Evolutionary conservation across 2,329 filamentous ascomycete species (phyloP), one percentile per base, ranked within the genome.

Genomic region (Coniosporium tulheliwenetii): DNA sequence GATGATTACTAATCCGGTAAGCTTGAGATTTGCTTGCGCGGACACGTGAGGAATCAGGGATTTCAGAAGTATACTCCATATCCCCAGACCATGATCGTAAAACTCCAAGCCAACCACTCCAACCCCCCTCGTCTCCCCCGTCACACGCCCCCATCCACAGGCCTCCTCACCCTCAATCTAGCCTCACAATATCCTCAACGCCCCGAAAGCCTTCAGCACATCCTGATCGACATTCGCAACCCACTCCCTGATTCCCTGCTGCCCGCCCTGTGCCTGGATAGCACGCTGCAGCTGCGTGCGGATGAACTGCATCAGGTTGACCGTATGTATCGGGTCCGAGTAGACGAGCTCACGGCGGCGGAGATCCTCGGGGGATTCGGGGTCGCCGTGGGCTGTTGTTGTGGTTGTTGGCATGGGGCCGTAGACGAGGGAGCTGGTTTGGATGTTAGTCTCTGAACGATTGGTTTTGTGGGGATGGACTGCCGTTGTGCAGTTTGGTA

Each of bases 171-270:
- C 19, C 19, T 26, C 19, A 26, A 26, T 26, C 19, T 26, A 26
- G 19, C 19, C 3, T 37, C 10, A 56, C 47, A 60, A 52, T 10
- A 61, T 52, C 4, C 56, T 53, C 39, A 60, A 41, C 31, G 41
- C 43, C 16, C 67, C 61, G 53, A 86, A 89, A n/a, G 68, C 73
- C 9, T 65, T 64, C 45, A 89, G 50, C 12, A 87, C 72, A 44
- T 86, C 77, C 48, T 69, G 70, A 56, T 91, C 84, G 19, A 91
- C 81, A 46, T 86, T 82, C n/a, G 68, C 68, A 10, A 77, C 60
- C 75, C 79, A 87, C 39, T 79, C 69, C 54, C 79, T 69, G 55
- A 91, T 89, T 2, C 55, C 61, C 39, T 72, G 66, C 49, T 79
- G 71, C 0, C 81, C 81, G 2, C 83, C 83, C 3, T 67, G 67